These are phyloP conservation scores for Colletotrichum sansevieriae DNA, from an alignment of 2,329 filamentous ascomycete genomes.

Conservation along the genomic window DNA sequence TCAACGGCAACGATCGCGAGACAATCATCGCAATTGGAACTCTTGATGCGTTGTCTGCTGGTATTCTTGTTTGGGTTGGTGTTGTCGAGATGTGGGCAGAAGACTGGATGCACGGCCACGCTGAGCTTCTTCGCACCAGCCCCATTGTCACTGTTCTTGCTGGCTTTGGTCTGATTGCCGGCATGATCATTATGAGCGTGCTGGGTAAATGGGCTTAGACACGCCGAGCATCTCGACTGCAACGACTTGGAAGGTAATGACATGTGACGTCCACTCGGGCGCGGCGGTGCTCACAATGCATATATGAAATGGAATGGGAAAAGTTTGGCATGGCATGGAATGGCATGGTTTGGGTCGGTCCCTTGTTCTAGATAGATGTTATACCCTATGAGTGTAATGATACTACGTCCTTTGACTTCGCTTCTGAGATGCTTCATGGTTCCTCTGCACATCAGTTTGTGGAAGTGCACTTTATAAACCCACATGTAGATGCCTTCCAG, in stretches of 20 bases:
- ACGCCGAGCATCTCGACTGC: not conserved
- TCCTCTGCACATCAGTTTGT: too few relatives aligned
- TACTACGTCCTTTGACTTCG: not conserved
- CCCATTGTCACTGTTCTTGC: slow-evolving; percentile 63
- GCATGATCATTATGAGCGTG: slow-evolving; percentile 78
- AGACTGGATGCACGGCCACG: slow-evolving; percentile 73
- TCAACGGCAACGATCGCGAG: slow-evolving; percentile 79
- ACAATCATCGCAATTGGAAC: slow-evolving; percentile 81
- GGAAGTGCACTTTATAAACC: too few relatives aligned
- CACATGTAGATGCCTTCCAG: too few relatives aligned
- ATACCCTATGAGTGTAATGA: slow-evolving; percentile 36
- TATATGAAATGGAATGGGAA: not conserved
- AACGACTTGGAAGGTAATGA: slow-evolving; percentile 18
- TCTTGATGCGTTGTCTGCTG: slow-evolving; percentile 79
- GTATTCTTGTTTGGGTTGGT: slow-evolving; percentile 84
- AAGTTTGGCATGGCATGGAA: slow-evolving; percentile 1
- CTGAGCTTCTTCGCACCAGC: slow-evolving; percentile 66
- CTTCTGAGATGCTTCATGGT: not conserved
- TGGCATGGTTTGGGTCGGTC: slow-evolving; percentile 21
- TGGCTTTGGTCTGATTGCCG: slow-evolving; percentile 67
- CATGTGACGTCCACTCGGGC: not conserved
- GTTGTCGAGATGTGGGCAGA: slow-evolving; percentile 84
- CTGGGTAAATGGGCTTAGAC: slow-evolving; percentile 80
- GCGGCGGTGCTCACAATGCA: not conserved
- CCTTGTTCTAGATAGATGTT: slow-evolving; percentile 30